Evolutionary conservation across 2,329 filamentous ascomycete genomes (phyloP), one percentile per base, ranked within the genome.

Genomic region (Fusarium kyushuense): DNA sequence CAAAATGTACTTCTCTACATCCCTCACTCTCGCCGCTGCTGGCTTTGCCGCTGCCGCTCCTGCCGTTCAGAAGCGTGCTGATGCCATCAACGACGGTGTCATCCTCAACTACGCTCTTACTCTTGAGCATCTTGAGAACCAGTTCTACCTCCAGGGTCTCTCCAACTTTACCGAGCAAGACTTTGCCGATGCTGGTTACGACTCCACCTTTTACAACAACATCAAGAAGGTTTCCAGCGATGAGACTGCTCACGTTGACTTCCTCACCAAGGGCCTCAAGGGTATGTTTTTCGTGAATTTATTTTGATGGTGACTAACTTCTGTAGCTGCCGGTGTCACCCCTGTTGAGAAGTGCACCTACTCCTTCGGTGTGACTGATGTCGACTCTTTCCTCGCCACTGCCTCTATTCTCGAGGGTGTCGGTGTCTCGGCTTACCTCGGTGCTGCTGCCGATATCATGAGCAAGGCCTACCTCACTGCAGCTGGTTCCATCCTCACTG

Each of bases 401-500:
- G 89, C 85, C 27, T 85, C 84, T 57, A 88, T 92, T 72, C 80
- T 92, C 30, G 84, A 90, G 57, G 89, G 91, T 72, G 84, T 89
- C 32, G 84, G 89, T 12, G 89, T 92, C 79, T 85, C 84, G 3
- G 80, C 89, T 6, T 90, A 89, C 79, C 80, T 90, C 67, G 88
- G 89, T 40, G 89, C 88, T 19, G 89, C 89, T 8, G 83, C 84
- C 25, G 80, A 81, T 55, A 89, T 91, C 74, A 80, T 83, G 71
- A 82, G 83, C 76, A 87, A 87, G 74, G 77, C 80, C 3, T 89
- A 89, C 76, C 81, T 92, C 56, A 75, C 76, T 0, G 86, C 85
- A 3, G 90, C 90, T 3, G 89, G 84, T 17, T 87, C 86, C 55
- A 92, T 92, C 75, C 79, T 92, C 30, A 78, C 77, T 23, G 83